These are phyloP conservation scores for Podila verticillata DNA, from an alignment of 192 early-diverging fungal genomes.

Conservation along the genomic window DNA sequence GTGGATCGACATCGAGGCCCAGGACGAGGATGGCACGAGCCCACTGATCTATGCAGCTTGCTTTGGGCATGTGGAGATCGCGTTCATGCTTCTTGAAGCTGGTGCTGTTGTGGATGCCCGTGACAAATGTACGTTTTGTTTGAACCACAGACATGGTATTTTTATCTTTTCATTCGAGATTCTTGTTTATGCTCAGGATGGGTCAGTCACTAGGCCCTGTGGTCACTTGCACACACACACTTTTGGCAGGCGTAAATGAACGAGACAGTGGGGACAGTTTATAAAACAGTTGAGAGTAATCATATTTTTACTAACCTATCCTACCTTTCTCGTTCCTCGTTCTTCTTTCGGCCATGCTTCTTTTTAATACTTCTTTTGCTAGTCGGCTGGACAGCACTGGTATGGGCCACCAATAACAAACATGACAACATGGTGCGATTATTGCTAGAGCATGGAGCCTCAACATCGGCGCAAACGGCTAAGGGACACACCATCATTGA, in stretches of 20 bases:
- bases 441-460: conserved; percentile 83
- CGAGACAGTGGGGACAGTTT: too few species aligned
- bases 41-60: conserved; percentile 90
- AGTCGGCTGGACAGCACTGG: conserved; percentile 90
- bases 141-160: background rate
- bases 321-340: background rate
- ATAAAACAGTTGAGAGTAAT: too few species aligned
- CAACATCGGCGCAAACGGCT: conserved; percentile 66
- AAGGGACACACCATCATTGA: conserved; percentile 79
- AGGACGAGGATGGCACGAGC: conserved; percentile 88
- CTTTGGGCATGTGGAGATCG: conserved; percentile 83
- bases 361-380: background rate
- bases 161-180: background rate
- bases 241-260: background rate
- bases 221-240: background rate
- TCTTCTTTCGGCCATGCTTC: background rate
- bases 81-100: conserved; percentile 69
- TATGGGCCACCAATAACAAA: conserved; percentile 91
- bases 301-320: background rate
- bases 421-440: conserved; percentile 75
- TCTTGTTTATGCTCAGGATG: background rate
- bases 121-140: conserved; percentile 76
- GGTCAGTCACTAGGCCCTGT: background rate
- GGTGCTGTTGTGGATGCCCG: conserved; percentile 80
- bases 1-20: conserved; percentile 78